phyloP scores from a whole-genome alignment of 441 rosid genomes.

The Rhodomyrtus psidioides region DNA sequence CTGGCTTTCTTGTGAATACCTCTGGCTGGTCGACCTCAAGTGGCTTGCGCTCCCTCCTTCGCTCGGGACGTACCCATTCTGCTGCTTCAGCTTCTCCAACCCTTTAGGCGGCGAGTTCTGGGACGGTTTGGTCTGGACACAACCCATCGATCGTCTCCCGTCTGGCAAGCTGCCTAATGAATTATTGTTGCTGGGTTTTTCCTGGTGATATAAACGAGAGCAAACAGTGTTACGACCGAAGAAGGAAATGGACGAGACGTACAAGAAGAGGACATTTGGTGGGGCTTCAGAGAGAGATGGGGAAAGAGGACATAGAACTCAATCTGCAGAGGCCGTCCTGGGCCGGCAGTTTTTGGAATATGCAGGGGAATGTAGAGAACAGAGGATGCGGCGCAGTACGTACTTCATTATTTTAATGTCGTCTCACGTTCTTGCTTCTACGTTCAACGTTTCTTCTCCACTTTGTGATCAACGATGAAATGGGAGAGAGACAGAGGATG shows the following conservation, averaged over 20 bases:
- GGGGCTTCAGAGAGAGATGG: background rate
- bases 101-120: constrained; percentile 19
- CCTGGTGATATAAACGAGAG: background rate
- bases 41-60: constrained; percentile 1
- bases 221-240: background rate
- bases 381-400: background rate
- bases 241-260: background rate
- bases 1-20: constrained; percentile 7
- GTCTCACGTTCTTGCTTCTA: background rate
- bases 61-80: constrained; percentile 23
- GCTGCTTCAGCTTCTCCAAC: constrained; percentile 25
- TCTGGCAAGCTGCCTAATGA: background rate
- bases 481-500: too few relatives aligned
- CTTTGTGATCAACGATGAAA: background rate
- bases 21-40: constrained; percentile 35
- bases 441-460: background rate
- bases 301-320: background rate
- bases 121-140: constrained; percentile 31
- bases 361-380: background rate
- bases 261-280: constrained; percentile 11
- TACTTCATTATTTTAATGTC: background rate
- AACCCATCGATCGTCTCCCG: constrained; percentile 26
- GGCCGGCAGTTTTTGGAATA: constrained; percentile 22
- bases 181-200: background rate
- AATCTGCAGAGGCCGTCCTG: constrained; percentile 18